Evolutionary conservation across 352 stramenopile genomes (phyloP).

Genomic region (Globisporangium yorkense): DNA sequence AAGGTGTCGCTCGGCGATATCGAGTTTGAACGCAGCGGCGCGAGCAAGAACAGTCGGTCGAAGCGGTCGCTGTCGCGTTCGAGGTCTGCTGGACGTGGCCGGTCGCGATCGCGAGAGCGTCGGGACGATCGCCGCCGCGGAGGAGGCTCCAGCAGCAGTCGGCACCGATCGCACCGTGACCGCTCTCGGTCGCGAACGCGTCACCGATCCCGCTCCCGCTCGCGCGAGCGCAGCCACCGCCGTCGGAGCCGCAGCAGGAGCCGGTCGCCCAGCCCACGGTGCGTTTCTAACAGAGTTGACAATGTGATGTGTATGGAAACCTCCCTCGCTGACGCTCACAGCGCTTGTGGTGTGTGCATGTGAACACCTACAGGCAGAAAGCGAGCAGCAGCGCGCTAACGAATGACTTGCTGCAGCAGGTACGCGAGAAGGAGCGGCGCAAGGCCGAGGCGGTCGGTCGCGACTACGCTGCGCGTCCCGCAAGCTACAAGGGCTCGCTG

Average conservation of each 20-base stretch:
- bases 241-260: conserved; percentile 16
- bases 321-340: conserved; percentile 4
- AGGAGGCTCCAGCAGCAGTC: conserved; percentile 17
- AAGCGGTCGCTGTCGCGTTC: conserved; percentile 28
- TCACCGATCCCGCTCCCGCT: conserved; percentile 34
- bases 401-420: conserved; percentile 88
- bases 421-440: conserved; percentile 88
- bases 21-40: conserved; percentile 60
- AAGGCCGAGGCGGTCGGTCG: conserved; percentile 85
- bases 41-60: conserved; percentile 6
- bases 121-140: conserved; percentile 17
- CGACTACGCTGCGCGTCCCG: conserved; percentile 87
- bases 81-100: conserved; percentile 16
- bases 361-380: background rate
- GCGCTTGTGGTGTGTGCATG: background rate
- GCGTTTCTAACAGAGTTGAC: background rate
- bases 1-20: conserved; percentile 94
- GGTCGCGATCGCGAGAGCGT: conserved; percentile 32
- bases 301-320: conserved; percentile 5
- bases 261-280: conserved; percentile 13
- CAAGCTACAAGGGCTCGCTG: conserved; percentile 91
- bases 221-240: conserved; percentile 14
- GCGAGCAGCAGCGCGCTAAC: conserved; percentile 26
- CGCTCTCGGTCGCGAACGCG: conserved; percentile 38
- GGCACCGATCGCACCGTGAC: conserved; percentile 16